Conservation (phyloP, 176 grass and related monocot species). For the Oryza longistaminata region DNA sequence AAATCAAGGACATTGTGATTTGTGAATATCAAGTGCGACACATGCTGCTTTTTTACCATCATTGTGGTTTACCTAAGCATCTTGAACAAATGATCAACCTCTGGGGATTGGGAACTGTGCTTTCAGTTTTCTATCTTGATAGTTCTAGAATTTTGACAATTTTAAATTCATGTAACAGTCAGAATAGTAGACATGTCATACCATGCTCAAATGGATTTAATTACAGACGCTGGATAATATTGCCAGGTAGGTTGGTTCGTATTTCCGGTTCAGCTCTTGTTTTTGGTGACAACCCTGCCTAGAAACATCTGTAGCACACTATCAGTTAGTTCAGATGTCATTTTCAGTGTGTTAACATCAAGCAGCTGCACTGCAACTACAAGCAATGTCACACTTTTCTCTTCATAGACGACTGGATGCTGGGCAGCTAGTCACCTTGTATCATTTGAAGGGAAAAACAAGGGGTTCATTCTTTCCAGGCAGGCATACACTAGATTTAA, state of each 20-base stretch:
- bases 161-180: not conserved
- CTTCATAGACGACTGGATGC: not conserved
- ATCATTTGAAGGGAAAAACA: not conserved
- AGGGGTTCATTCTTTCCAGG: no score
- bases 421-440: not conserved
- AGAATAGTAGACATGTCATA: not conserved
- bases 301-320: not conserved
- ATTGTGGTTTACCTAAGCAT: not conserved
- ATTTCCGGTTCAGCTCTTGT: not conserved
- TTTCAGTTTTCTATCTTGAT: not conserved
- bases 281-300: not conserved
- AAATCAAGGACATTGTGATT: not conserved
- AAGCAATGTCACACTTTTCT: not conserved
- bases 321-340: conserved; percentile 29
- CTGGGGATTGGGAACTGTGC: not conserved
- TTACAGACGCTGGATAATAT: not conserved
- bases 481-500: no score
- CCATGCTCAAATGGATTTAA: not conserved
- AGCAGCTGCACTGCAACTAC: not conserved
- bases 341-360: conserved; percentile 27
- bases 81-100: not conserved
- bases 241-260: not conserved
- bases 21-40: not conserved
- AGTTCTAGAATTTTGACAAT: not conserved
- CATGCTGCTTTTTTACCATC: not conserved